Conservation (phyloP, 1,284 basidiomycete genomes). For the Sanghuangporus baumii region DNA sequence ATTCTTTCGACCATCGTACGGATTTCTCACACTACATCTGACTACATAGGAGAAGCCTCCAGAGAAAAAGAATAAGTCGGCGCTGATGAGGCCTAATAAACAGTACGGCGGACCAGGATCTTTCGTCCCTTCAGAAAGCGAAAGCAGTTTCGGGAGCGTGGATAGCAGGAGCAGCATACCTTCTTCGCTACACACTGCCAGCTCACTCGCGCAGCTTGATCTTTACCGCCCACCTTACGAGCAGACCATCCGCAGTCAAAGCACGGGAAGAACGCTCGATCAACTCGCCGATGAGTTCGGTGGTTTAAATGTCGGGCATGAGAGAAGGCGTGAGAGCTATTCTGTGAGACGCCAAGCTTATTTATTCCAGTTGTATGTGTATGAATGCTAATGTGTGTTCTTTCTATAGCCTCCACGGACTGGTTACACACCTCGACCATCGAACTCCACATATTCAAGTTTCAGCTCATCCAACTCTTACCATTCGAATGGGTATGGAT, state of each 20-base stretch:
- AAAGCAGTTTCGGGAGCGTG: conserved; percentile 26
- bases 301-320: conserved; percentile 44
- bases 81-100: conserved; percentile 43
- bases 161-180: conserved; percentile 45
- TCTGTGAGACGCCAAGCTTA: conserved; percentile 42
- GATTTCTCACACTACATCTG: neutral
- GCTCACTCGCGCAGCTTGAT: conserved; percentile 53
- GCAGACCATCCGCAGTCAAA: conserved; percentile 27
- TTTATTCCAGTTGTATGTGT: conserved; percentile 1
- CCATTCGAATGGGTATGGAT: conserved; percentile 23
- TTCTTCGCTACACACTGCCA: conserved; percentile 50
- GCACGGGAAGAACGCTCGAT: conserved; percentile 39
- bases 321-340: conserved; percentile 51
- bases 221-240: conserved; percentile 74
- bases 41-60: conserved; percentile 60
- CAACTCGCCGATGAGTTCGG: conserved; percentile 56
- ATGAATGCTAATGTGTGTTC: neutral
- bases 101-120: conserved; percentile 74
- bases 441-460: conserved; percentile 31
- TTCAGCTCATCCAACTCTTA: conserved; percentile 27
- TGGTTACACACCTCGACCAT: conserved; percentile 33
- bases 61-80: conserved; percentile 55
- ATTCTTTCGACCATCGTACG: conserved; percentile 7
- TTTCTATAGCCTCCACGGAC: conserved; percentile 30
- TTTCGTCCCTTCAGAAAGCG: conserved; percentile 55